phyloP scores from a whole-genome alignment of 768 basidiomycete genomes.

The Sporobolomyces phaffii region DNA sequence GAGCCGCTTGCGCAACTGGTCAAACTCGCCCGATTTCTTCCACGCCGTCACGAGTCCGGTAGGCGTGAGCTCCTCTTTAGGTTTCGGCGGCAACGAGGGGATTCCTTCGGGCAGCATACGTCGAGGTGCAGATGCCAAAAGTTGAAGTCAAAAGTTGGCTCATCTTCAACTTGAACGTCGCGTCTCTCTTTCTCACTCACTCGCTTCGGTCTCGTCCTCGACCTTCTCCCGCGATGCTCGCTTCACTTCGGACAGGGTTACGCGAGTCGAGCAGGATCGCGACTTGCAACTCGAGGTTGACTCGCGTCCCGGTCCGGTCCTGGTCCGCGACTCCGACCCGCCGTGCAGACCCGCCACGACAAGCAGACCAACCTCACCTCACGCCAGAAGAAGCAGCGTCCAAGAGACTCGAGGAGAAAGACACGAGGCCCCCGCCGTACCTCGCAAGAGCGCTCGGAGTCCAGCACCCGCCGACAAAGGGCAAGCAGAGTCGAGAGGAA shows the following conservation, averaged over 20 bases:
- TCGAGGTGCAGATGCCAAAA: background rate
- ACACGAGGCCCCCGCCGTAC: constrained; percentile 36
- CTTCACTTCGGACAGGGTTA: too few species aligned
- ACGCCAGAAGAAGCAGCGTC: constrained; percentile 26
- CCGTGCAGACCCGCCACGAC: background rate
- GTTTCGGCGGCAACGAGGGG: background rate
- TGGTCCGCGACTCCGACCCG: background rate
- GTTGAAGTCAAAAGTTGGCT: too few species aligned
- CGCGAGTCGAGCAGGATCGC: too few species aligned
- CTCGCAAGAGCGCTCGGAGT: constrained; percentile 67
- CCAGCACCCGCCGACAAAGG: constrained; percentile 59
- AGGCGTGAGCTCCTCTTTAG: constrained; percentile 13
- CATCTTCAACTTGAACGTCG: too few species aligned
- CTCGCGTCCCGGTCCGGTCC: background rate
- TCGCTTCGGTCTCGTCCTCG: too few species aligned
- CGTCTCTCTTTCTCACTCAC: too few species aligned
- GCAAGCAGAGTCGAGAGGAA: constrained; percentile 57
- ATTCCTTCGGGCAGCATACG: too few species aligned
- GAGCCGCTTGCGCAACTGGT: constrained; percentile 19
- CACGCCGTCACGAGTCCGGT: constrained; percentile 9
- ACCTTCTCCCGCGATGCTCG: too few species aligned
- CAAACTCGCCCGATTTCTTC: constrained; percentile 26
- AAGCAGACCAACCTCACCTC: constrained; percentile 8
- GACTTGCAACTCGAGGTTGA: too few species aligned
- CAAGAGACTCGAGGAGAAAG: constrained; percentile 21